Base-by-base conservation (phyloP, 768 basidiomycete species). In the Lentinus tigrinus region DNA sequence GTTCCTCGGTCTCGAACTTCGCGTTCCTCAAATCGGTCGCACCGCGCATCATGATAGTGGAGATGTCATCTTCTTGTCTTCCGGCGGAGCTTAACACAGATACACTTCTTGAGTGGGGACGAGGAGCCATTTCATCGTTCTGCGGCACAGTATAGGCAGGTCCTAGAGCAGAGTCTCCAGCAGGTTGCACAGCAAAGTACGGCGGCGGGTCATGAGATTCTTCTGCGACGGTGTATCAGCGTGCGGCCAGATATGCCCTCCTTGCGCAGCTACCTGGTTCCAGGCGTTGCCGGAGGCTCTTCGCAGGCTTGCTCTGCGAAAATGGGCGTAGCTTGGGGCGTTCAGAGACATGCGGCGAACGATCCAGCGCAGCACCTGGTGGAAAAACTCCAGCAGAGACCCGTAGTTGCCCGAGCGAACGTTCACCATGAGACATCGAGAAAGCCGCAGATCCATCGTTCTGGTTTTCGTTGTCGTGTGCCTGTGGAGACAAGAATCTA, bases 11-110 rank as follows among this genome's bases (percentile, higher is more conserved):
- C 28, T 67, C 66, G 24, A 56, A 60, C 54, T 67, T 70, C 8
- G 65, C 61, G 47, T 63, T 66, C 23, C 67, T 47, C 5, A 70
- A 42, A 40, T 70, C 64, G 1, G 62, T 65, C 11, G 67, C 67
- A 7, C 67, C 67, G 10, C 67, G 65, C 69, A 70, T 70, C 69
- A 70, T 67, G 44, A 69, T 58, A 6, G 64, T 54, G 0, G 69
- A 67, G n/a, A 70, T 59, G 48, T 70, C 69, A 44, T 70, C 69
- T 0, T 68, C 67, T 38, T 57, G 66, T 6, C 63, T 39, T 5
- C 51, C 64, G 3, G 42, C 38, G 0, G 64, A 65, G 39, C 66
- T 67, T 21, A 60, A 43, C 0, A 66, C 63, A 8, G 69, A 70
- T 1, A 58, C 66, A 23, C 69, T 70, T 47, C 67, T 58, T 13